Conservation (phyloP, 2,329 filamentous ascomycete genomes). For the Trichoderma sp. region DNA sequence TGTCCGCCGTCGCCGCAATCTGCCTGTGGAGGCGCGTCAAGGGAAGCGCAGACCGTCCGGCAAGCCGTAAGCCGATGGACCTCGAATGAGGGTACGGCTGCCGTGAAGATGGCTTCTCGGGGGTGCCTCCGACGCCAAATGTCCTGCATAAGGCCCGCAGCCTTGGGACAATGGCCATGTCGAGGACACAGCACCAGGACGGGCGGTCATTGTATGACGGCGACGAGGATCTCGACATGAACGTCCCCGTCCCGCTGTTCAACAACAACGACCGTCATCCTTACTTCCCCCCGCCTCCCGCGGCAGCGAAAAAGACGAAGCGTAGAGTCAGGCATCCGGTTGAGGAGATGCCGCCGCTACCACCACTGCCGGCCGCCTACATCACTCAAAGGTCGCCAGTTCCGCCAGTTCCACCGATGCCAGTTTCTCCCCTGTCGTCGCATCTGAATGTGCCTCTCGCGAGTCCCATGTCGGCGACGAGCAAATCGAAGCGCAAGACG, state of each 20-base stretch:
- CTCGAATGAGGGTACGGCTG: slow-evolving; percentile 51
- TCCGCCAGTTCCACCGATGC: not conserved
- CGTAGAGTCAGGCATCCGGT: slow-evolving; percentile 30
- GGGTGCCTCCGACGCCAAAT: slow-evolving; percentile 22
- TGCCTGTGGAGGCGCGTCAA: not conserved
- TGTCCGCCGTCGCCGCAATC: slow-evolving; percentile 23
- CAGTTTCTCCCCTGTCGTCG: not conserved
- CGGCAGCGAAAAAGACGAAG: slow-evolving; percentile 32
- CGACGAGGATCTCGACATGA: slow-evolving; percentile 31
- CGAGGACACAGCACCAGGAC: slow-evolving; percentile 24
- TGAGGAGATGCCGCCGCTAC: slow-evolving; percentile 30
- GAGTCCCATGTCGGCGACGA: not conserved
- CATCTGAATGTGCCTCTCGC: not conserved
- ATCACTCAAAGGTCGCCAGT: not conserved
- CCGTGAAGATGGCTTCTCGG: slow-evolving; percentile 40
- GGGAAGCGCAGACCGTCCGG: slow-evolving; percentile 2
- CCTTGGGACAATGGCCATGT: slow-evolving; percentile 39
- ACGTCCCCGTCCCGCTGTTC: slow-evolving; percentile 20
- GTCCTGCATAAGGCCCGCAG: slow-evolving; percentile 31
- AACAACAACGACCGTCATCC: slow-evolving; percentile 24
- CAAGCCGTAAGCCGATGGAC: slow-evolving; percentile 40
- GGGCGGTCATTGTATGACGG: slow-evolving; percentile 26
- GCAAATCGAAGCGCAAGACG: not conserved
- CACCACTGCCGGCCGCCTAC: slow-evolving; percentile 27
- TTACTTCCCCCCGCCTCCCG: slow-evolving; percentile 37